Conservation (phyloP, 805 yeast species). For the Barnettozyma sucrosica region DNA sequence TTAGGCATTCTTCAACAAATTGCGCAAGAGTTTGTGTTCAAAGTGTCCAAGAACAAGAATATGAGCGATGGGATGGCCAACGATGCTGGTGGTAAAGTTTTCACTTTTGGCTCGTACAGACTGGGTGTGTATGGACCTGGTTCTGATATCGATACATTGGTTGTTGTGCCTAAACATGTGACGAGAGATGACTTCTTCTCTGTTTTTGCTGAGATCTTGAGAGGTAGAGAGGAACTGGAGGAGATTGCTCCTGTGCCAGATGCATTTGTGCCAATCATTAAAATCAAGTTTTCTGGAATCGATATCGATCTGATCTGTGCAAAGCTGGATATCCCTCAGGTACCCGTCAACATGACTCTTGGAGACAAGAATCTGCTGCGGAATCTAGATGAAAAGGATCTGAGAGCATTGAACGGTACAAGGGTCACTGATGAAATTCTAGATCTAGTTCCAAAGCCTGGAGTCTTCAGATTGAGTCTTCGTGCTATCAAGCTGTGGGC, state of each 20-base stretch:
- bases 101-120: conserved; percentile 91
- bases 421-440: conserved; percentile 95
- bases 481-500: conserved; percentile 97
- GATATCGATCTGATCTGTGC: conserved; percentile 90
- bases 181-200: conserved; percentile 83
- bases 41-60: conserved; percentile 72
- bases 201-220: conserved; percentile 65
- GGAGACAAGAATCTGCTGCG: conserved; percentile 80
- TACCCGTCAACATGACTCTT: conserved; percentile 68
- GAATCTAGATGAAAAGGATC: conserved; percentile 86
- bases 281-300: conserved; percentile 83
- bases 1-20: conserved; percentile 65
- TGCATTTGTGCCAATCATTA: conserved; percentile 96
- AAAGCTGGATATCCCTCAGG: conserved; percentile 72
- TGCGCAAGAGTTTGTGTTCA: conserved; percentile 75
- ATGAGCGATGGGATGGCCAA: conserved; percentile 97
- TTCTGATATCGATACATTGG: conserved; percentile 91
- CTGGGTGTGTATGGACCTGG: conserved; percentile 98
- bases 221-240: conserved; percentile 74
- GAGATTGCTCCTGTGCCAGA: conserved; percentile 93
- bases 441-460: conserved; percentile 84
- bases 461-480: conserved; percentile 86
- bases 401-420: conserved; percentile 90
- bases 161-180: conserved; percentile 97
- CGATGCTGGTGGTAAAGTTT: conserved; percentile 98